Evolutionary conservation across 2,329 filamentous ascomycete genomes (phyloP), one percentile per base, ranked within the genome.

Genomic region (Boeremia lycopersici): DNA sequence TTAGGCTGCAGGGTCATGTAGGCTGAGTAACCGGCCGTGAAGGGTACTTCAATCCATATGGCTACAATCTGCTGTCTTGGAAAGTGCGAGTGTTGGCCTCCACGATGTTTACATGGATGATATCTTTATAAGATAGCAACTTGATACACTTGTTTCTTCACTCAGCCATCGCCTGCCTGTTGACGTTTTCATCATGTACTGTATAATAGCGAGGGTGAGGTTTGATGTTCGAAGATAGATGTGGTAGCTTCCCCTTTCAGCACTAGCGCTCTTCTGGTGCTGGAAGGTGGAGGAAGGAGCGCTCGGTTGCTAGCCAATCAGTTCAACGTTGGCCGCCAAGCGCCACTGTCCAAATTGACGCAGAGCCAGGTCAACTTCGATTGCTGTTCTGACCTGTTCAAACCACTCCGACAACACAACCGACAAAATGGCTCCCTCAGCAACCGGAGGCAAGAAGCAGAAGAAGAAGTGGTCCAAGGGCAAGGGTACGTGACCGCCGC

Each of bases 391-490:
- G 23, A 42, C 40, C 46, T 42, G 52, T 36, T 36, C 52, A 55
- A 38, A 47, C 19, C 51, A 48, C 44, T 44, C 47, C 44, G 34
- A 36, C 46, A 28, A 55, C 52, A 55, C 43, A 44, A 28, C 42
- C 52, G 53, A 55, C 46, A 55, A 55, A 55, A 55, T 55, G 53
- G 53, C 81, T 74, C 80, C 81, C 72, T 80, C 80, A 79, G 80
- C 81, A 76, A 82, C 86, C 75, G 86, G 86, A 77, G 87, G 84
- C 75, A 89, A 89, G 85, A 89, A 89, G 83, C 86, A 89, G 80
- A 90, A 89, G 87, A 89, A 90, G 86, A 90, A 89, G 86, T 89
- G 87, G 87, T 85, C 82, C 59, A 86, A 86, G 82, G 81, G 80
- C 76, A 82, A 83, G 78, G 80, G 80, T 82, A 78, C 66, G 78